These are phyloP conservation scores for Schwanniomyces occidentalis DNA, from an alignment of 805 yeast species.

Conservation along the genomic window DNA sequence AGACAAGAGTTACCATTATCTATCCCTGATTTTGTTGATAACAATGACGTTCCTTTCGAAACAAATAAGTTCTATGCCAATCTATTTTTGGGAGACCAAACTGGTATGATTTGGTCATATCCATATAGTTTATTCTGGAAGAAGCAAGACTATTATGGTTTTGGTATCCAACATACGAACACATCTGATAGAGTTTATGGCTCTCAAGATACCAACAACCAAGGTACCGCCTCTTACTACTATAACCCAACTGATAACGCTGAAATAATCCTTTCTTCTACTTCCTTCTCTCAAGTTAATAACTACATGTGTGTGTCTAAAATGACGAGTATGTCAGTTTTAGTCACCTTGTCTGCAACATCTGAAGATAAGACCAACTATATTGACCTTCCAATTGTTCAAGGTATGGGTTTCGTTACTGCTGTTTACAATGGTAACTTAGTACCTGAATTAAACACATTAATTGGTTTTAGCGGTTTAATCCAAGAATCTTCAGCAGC, in stretches of 20 bases:
- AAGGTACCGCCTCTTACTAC: conserved; percentile 47
- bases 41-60: conserved; percentile 46
- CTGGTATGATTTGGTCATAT: conserved; percentile 56
- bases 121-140: conserved; percentile 69
- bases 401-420: conserved; percentile 83
- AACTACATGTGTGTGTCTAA: conserved; percentile 45
- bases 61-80: conserved; percentile 81
- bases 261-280: conserved; percentile 57
- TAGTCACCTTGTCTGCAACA: conserved; percentile 40
- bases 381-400: conserved; percentile 61
- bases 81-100: conserved; percentile 55
- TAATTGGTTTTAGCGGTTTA: conserved; percentile 23
- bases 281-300: conserved; percentile 40
- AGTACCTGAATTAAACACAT: conserved; percentile 43
- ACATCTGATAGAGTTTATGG: conserved; percentile 45
- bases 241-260: conserved; percentile 57
- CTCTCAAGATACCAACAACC: conserved; percentile 45
- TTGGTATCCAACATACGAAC: conserved; percentile 62
- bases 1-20: conserved; percentile 45
- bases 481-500: conserved; percentile 26
- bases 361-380: conserved; percentile 33
- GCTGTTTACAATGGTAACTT: conserved; percentile 53
- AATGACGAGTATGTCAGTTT: conserved; percentile 52
- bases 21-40: conserved; percentile 49
- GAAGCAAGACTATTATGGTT: conserved; percentile 46